These are phyloP conservation scores for Vigna hirtella DNA, from an alignment of 306 rosid species.

Conservation along the genomic window DNA sequence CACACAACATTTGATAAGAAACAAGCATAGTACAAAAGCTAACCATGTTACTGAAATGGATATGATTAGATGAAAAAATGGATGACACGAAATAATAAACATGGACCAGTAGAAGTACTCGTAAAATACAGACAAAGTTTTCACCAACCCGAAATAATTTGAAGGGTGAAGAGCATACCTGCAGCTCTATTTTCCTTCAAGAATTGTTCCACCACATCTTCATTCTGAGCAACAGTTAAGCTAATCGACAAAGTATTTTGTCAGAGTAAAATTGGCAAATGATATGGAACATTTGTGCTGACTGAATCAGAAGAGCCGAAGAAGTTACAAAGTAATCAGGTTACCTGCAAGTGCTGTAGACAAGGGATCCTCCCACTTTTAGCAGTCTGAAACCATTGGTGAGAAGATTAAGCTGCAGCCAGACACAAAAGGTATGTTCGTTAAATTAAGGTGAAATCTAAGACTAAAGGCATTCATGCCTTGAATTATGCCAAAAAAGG, in stretches of 20 bases:
- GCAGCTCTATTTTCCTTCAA: conserved; percentile 74
- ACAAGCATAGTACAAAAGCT: conserved; percentile 16
- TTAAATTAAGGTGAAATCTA: not conserved
- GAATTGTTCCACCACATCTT: conserved; percentile 85
- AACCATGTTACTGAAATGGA: not conserved
- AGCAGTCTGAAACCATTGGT: conserved; percentile 84
- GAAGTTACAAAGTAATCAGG: conserved; percentile 29
- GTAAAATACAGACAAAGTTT: conserved; percentile 27
- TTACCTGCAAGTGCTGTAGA: conserved; percentile 99
- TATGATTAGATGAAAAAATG: not conserved
- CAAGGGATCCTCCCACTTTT: conserved; percentile 78
- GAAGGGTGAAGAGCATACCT: conserved; percentile 55
- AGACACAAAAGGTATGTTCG: conserved; percentile 32
- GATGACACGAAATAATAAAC: not conserved
- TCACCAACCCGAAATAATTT: not conserved
- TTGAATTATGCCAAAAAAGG: not conserved
- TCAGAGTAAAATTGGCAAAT: conserved; percentile 19
- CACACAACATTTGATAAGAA: conserved; percentile 32
- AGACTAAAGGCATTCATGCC: not conserved
- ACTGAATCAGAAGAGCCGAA: conserved; percentile 20
- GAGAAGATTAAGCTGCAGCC: conserved; percentile 79
- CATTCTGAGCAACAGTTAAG: conserved; percentile 87
- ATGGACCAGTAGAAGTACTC: conserved; percentile 5
- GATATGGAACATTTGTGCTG: not conserved
- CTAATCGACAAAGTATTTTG: conserved; percentile 48